Conservation (phyloP, 2,329 filamentous ascomycete species). For the Periconia sp. region DNA sequence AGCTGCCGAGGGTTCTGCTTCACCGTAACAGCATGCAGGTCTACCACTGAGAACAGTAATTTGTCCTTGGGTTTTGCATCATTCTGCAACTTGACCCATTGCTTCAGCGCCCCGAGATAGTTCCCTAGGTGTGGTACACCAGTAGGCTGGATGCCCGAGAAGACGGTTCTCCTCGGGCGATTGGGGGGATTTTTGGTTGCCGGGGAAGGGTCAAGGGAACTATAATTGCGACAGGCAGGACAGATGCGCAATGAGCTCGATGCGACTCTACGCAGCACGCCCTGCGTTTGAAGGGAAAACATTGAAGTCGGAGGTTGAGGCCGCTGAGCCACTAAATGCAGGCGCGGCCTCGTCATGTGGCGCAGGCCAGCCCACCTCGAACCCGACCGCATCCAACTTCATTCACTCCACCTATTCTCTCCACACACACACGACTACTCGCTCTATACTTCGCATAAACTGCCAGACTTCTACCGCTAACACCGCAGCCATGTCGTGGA, state of each 20-base stretch:
- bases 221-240: constrained; percentile 10
- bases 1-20: constrained; percentile 67
- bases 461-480: constrained; percentile 5
- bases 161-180: constrained; percentile 62
- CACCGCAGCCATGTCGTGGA: constrained; percentile 55
- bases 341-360: constrained; percentile 18
- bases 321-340: constrained; percentile 17
- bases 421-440: constrained; percentile 4
- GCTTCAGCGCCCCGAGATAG: constrained; percentile 85
- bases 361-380: constrained; percentile 15
- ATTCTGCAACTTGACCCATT: constrained; percentile 85
- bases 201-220: constrained; percentile 1
- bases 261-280: constrained; percentile 23
- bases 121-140: constrained; percentile 94
- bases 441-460: constrained; percentile 1
- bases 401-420: constrained; percentile 14
- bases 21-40: constrained; percentile 90
- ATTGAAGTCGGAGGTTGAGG: constrained; percentile 21
- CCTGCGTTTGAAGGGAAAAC: constrained; percentile 21
- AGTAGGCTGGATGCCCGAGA: constrained; percentile 97
- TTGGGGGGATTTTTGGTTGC: too few relatives aligned
- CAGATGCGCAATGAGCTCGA: constrained; percentile 12
- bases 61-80: constrained; percentile 62
- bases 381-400: constrained; percentile 15
- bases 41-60: constrained; percentile 86